Evolutionary conservation across 2,329 filamentous ascomycete genomes (phyloP).

Genomic region (Paracorniculantispora psalliotae): DNA sequence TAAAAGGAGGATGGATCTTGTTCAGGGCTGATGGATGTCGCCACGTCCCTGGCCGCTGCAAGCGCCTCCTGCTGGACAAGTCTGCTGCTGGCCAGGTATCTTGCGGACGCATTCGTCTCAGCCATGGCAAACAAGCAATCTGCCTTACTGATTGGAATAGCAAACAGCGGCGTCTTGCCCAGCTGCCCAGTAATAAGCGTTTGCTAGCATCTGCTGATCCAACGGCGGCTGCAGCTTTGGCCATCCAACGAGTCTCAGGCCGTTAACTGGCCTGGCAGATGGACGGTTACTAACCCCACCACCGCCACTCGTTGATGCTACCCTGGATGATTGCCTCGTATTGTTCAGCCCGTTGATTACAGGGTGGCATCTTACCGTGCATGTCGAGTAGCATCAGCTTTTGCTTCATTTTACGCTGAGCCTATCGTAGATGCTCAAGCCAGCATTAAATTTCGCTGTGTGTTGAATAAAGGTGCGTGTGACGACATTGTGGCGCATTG

Average conservation of each 20-base stretch:
- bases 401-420: neutral
- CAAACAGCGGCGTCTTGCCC: neutral
- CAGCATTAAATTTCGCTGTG: too few species aligned
- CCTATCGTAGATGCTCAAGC: too few species aligned
- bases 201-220: neutral
- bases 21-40: too few species aligned
- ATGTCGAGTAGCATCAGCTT: too few species aligned
- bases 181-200: neutral
- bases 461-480: too few species aligned
- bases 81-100: too few species aligned
- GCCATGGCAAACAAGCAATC: neutral
- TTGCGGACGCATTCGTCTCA: neutral
- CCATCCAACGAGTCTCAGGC: neutral
- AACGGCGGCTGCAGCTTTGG: neutral
- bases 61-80: too few species aligned
- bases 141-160: constrained; percentile 1
- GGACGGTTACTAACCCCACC: neutral
- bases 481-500: too few species aligned
- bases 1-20: too few species aligned
- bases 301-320: neutral
- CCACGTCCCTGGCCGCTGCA: too few species aligned
- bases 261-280: neutral
- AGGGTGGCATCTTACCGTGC: too few species aligned
- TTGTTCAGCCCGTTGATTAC: too few species aligned
- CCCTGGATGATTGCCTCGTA: neutral